Conservation (phyloP, 1,284 basidiomycete genomes). For the Sporisorium exsertum region DNA sequence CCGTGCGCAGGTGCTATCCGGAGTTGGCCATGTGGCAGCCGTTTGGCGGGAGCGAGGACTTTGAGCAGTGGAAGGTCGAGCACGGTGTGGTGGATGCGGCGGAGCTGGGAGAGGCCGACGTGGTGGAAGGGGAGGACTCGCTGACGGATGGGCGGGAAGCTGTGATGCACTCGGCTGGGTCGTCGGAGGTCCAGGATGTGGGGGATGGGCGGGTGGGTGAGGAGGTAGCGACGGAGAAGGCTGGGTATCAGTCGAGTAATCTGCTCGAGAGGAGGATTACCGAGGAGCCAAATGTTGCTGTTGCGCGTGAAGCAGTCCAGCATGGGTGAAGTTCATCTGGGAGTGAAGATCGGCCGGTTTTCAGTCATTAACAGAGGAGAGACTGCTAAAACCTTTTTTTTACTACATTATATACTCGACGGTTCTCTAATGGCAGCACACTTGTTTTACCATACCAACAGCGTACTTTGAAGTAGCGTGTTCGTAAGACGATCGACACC, state of each 20-base stretch:
- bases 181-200: conserved; percentile 12
- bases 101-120: conserved; percentile 9
- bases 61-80: conserved; percentile 36
- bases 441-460: no score
- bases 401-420: no score
- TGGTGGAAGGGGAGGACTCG: neutral
- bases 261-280: conserved; percentile 37
- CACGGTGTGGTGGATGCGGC: conserved; percentile 29
- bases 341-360: neutral
- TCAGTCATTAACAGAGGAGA: neutral
- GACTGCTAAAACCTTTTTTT: no score
- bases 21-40: conserved; percentile 46
- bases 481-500: no score
- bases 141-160: neutral
- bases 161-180: conserved; percentile 4
- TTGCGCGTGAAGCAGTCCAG: conserved; percentile 5
- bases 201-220: neutral
- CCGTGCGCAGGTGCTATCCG: conserved; percentile 57
- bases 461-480: no score
- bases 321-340: neutral
- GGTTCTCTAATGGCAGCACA: no score
- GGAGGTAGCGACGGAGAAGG: conserved; percentile 4
- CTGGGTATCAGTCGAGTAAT: conserved; percentile 17
- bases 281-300: conserved; percentile 22
- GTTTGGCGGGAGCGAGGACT: conserved; percentile 45